Conservation (phyloP, 345 rosid species). For the Camelina hispida region DNA sequence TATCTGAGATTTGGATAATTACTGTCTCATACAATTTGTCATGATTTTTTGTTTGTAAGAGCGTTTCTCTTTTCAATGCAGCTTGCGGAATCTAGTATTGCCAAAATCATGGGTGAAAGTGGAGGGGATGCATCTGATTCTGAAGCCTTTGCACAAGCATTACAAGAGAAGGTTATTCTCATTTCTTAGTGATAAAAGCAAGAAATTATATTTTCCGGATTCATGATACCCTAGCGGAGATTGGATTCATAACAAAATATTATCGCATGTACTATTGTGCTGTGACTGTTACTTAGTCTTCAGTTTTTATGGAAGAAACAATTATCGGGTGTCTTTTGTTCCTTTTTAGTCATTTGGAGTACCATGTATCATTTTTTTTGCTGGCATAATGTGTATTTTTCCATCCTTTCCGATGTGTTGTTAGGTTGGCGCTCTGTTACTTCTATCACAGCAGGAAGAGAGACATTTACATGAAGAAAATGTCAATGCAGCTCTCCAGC, state of each 20-base stretch:
- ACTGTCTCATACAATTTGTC: constrained; percentile 13
- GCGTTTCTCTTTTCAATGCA: constrained; percentile 44
- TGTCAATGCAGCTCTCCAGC: constrained; percentile 79
- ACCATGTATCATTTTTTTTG: background rate
- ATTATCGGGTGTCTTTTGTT: background rate
- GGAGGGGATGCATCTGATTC: constrained; percentile 47
- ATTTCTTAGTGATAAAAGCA: constrained; percentile 20
- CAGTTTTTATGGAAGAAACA: constrained; percentile 19
- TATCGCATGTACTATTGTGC: background rate
- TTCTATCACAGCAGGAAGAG: constrained; percentile 95
- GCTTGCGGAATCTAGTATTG: constrained; percentile 45
- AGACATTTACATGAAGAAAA: constrained; percentile 91
- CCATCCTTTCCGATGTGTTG: constrained; percentile 32
- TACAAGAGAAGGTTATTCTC: constrained; percentile 77
- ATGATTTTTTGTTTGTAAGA: constrained; percentile 1
- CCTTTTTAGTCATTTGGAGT: background rate
- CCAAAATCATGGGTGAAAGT: constrained; percentile 38
- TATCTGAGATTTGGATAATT: constrained; percentile 20
- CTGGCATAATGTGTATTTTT: constrained; percentile 18
- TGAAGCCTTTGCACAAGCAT: constrained; percentile 72
- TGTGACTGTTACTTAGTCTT: constrained; percentile 12
- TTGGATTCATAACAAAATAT: background rate
- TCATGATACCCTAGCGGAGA: constrained; percentile 17
- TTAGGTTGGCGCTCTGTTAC: constrained; percentile 82
- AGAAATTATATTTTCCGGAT: background rate